Base-by-base conservation (phyloP, 2,329 filamentous ascomycete genomes). In the Colletotrichum sp. region DNA sequence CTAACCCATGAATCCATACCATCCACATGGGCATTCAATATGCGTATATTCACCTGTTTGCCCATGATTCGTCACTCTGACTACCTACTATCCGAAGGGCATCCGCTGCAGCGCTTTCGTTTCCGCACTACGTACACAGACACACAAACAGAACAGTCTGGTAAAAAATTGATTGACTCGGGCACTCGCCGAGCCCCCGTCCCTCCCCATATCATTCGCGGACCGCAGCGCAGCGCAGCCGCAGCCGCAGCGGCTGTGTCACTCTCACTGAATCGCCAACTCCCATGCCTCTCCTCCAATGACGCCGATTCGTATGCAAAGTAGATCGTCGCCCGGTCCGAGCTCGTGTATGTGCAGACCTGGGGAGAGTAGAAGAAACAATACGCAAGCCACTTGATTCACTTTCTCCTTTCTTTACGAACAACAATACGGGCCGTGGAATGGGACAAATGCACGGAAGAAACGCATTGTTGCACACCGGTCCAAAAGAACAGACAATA, bases 121-220 rank as follows among this genome's bases (percentile, higher is more conserved):
- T 49, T 49, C 44, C 44, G 44, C 44, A 49, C 16, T 52, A 44
- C 59, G 22, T 55, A 70, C 68, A 57, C 55, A 29, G n/a, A 32
- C 25, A 70, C 34, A 32, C 36, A 62, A n/a, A 39, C 63, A 30
- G 27, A 59, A 52, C 64, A 27, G n/a, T 13, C 12, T 61, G 34
- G 67, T 71, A 29, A 66, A 52, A 61, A n/a, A n/a, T 29, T 29
- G 36, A n/a, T 34, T 69, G 64, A 73, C 69, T 73, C 73, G 73
- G 73, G 57, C 57, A 59, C 30, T 49, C 32, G 57, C 73, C 64
- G 44, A 76, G 34, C n/a, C 29, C 25, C 27, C 62, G 8, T 57
- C 9, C 22, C 34, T 25, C 9, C 3, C 52, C 29, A 62, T 62
- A 44, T 27, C 62, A 5, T 9, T 16, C 5, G 22, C 39, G 27